phyloP scores from a whole-genome alignment of 2,329 filamentous ascomycete species.

The Nakataea oryzae region DNA sequence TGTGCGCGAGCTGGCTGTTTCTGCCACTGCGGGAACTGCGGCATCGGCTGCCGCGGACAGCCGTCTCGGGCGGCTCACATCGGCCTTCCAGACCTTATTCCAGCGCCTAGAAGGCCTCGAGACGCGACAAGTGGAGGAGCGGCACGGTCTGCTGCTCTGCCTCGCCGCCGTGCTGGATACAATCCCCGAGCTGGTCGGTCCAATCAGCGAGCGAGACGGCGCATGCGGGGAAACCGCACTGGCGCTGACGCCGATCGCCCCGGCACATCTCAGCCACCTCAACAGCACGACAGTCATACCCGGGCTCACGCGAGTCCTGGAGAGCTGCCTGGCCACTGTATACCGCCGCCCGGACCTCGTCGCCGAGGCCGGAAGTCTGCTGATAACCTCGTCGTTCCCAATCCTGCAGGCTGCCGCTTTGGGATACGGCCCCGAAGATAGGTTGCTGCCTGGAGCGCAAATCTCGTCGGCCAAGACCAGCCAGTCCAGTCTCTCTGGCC shows the following conservation, averaged over 20 bases:
- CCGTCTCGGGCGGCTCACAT: conserved; percentile 17
- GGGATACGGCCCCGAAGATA: not conserved
- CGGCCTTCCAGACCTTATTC: conserved; percentile 30
- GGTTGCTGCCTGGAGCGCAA: conserved; percentile 16
- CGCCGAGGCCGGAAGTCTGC: conserved; percentile 48
- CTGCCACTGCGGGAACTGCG: conserved; percentile 12
- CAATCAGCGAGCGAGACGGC: not conserved
- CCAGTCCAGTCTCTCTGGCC: not conserved
- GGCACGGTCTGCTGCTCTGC: conserved; percentile 55
- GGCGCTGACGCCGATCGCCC: not conserved
- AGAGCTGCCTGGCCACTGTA: conserved; percentile 26
- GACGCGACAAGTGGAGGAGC: conserved; percentile 53
- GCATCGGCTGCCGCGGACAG: conserved; percentile 7
- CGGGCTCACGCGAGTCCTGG: conserved; percentile 24
- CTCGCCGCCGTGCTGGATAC: conserved; percentile 47
- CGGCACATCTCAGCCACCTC: not conserved
- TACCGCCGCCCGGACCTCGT: conserved; percentile 55
- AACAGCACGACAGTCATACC: not conserved
- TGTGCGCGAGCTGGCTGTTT: conserved; percentile 26
- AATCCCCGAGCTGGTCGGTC: conserved; percentile 22
- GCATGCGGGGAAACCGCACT: not conserved
- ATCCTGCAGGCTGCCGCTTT: conserved; percentile 28
- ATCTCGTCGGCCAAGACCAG: conserved; percentile 3
- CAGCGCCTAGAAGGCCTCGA: conserved; percentile 34
- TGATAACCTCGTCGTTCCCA: conserved; percentile 43